Evolutionary conservation across 495 filamentous ascomycete species (phyloP).

Genomic region (Penicillium silybi): DNA sequence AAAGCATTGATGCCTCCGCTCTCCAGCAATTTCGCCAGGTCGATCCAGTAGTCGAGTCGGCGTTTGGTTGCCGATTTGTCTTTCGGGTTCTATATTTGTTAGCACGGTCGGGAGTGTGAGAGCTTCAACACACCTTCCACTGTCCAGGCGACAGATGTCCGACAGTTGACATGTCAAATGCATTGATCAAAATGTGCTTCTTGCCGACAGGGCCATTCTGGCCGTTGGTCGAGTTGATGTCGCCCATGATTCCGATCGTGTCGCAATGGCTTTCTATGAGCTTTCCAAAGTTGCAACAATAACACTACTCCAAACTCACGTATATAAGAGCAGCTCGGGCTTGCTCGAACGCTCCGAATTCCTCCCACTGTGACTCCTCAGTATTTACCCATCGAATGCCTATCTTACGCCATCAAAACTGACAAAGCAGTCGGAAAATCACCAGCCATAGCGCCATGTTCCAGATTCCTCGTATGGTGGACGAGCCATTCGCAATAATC

Average conservation of each 20-base stretch:
- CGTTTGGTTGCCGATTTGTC: constrained; percentile 56
- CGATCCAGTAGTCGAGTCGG: constrained; percentile 55
- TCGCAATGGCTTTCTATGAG: too few relatives aligned
- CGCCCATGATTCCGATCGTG: constrained; percentile 19
- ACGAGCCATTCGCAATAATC: constrained; percentile 25
- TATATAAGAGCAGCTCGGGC: too few relatives aligned
- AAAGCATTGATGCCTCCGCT: constrained; percentile 55
- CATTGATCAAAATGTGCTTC: constrained; percentile 62
- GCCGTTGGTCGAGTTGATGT: background rate
- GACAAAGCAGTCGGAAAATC: background rate
- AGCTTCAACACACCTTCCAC: constrained; percentile 46
- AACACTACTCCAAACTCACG: too few relatives aligned
- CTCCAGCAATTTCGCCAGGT: constrained; percentile 57
- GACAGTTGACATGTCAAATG: constrained; percentile 59
- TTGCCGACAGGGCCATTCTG: constrained; percentile 29
- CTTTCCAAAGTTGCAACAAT: too few relatives aligned
- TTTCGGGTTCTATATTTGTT: constrained; percentile 41
- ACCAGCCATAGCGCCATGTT: background rate
- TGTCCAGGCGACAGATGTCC: constrained; percentile 63
- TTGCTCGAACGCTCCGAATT: background rate
- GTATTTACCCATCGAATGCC: constrained; percentile 5
- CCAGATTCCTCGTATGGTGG: background rate
- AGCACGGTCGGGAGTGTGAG: background rate
- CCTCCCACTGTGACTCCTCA: background rate
- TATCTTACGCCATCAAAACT: constrained; percentile 16